A percentile compares a stretch with the other conserved stretches of the same genome.
These are phyloP conservation scores for Kuraishia piskuri DNA, from an alignment of 805 yeast genomes.

Conservation along the genomic window DNA sequence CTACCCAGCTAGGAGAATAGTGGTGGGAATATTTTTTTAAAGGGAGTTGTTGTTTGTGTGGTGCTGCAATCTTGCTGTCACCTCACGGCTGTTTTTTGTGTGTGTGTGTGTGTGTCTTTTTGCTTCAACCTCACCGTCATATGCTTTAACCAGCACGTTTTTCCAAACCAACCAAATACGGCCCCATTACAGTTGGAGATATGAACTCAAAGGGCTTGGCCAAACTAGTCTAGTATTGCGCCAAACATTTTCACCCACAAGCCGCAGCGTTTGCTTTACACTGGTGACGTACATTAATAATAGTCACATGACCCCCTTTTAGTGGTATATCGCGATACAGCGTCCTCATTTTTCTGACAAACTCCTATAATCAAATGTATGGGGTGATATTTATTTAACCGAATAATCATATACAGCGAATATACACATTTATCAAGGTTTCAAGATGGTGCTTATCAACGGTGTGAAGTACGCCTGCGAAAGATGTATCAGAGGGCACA, in stretches of 20 bases:
- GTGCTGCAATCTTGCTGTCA: background rate
- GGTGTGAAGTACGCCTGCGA: slow-evolving; percentile 96
- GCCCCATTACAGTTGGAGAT: background rate
- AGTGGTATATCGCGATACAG: background rate
- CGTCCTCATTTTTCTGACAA: background rate
- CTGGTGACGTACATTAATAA: background rate
- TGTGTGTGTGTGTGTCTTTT: background rate
- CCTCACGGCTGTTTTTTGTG: background rate
- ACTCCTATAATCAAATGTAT: background rate
- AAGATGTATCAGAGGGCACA: slow-evolving; percentile 89
- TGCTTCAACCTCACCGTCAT: background rate
- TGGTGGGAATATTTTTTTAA: background rate
- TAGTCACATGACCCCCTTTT: background rate
- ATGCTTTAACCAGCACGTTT: background rate
- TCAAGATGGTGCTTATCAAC: slow-evolving; percentile 73
- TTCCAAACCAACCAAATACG: background rate
- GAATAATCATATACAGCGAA: background rate
- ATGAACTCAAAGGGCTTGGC: background rate
- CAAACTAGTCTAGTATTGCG: background rate
- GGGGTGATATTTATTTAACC: background rate
- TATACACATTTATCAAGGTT: background rate
- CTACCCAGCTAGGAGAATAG: background rate
- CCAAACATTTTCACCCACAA: background rate
- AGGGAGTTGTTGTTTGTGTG: background rate
- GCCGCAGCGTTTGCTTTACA: background rate